Evolutionary conservation across 306 rosid genomes (phyloP).

Genomic region (Medicago ruthenica): DNA sequence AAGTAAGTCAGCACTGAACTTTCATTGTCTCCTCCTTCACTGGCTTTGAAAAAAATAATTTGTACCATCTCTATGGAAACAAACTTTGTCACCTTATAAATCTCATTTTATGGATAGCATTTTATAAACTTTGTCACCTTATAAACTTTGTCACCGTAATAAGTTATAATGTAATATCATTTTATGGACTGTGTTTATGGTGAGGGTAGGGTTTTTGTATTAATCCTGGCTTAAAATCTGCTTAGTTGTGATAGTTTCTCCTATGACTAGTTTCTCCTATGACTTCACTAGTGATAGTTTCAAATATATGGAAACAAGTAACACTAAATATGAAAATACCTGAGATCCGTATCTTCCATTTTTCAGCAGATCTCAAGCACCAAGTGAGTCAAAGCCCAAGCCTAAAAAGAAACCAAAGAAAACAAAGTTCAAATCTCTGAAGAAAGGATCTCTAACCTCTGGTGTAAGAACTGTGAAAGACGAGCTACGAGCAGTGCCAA

Average conservation of each 20-base stretch:
- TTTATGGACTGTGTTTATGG: slow-evolving; percentile 10
- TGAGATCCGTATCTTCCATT: slow-evolving; percentile 33
- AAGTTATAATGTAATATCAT: slow-evolving; percentile 14
- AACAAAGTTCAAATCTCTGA: slow-evolving; percentile 88
- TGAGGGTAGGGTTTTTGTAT: slow-evolving; percentile 21
- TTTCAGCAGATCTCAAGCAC: slow-evolving; percentile 59
- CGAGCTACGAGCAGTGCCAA: slow-evolving; percentile 59
- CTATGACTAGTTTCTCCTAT: not conserved
- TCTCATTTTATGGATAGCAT: slow-evolving; percentile 19
- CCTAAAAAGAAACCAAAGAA: slow-evolving; percentile 90
- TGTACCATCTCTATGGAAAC: slow-evolving; percentile 11
- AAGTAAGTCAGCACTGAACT: slow-evolving; percentile 62
- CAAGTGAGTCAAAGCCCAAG: slow-evolving; percentile 72
- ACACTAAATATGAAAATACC: slow-evolving; percentile 23
- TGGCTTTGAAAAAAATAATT: slow-evolving; percentile 5
- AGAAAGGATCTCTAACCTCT: slow-evolving; percentile 83
- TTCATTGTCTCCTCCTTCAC: not conserved
- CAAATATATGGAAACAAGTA: slow-evolving; percentile 33
- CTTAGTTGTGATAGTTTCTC: slow-evolving; percentile 3
- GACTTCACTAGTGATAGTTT: slow-evolving; percentile 23
- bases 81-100: slow-evolving; percentile 2
- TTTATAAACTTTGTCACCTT: slow-evolving; percentile 2
- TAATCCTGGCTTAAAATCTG: slow-evolving; percentile 7
- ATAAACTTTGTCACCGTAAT: not conserved
- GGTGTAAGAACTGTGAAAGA: slow-evolving; percentile 67